Conservation (phyloP, 2,329 filamentous ascomycete genomes). For the Alternaria arbusti region DNA sequence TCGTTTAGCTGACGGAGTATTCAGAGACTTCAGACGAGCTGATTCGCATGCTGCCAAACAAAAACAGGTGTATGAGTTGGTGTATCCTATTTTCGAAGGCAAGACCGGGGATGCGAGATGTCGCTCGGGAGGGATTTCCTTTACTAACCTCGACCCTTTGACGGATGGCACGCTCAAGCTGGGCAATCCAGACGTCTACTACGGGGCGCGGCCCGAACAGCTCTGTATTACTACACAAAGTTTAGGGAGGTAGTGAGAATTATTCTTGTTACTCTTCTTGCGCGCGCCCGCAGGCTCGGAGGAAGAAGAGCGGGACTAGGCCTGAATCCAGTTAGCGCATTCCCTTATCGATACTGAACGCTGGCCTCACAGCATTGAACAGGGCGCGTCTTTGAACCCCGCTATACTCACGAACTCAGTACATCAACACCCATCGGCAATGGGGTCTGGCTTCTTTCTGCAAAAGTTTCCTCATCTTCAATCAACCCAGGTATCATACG, state of each 20-base stretch:
- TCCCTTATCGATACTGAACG: background rate
- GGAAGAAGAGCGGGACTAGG: background rate
- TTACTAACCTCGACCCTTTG: no score
- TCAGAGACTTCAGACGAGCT: background rate
- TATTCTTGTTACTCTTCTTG: no score
- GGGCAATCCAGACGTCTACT: no score
- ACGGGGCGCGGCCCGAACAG: no score
- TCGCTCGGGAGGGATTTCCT: no score
- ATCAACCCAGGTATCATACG: background rate
- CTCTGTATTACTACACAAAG: no score
- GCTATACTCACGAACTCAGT: background rate
- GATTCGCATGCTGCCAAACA: background rate
- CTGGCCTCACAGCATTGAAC: background rate
- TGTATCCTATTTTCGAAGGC: background rate
- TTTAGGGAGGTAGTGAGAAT: no score
- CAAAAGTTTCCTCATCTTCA: background rate
- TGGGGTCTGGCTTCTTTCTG: background rate
- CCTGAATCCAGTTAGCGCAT: background rate
- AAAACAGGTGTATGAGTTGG: background rate
- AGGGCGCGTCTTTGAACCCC: background rate
- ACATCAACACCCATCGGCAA: background rate
- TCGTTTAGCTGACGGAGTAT: background rate
- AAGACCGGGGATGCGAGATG: background rate
- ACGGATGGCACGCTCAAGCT: no score
- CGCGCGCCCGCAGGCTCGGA: no score